Evolutionary conservation across 768 basidiomycete genomes (phyloP).

Genomic region (Saitozyma sp.): DNA sequence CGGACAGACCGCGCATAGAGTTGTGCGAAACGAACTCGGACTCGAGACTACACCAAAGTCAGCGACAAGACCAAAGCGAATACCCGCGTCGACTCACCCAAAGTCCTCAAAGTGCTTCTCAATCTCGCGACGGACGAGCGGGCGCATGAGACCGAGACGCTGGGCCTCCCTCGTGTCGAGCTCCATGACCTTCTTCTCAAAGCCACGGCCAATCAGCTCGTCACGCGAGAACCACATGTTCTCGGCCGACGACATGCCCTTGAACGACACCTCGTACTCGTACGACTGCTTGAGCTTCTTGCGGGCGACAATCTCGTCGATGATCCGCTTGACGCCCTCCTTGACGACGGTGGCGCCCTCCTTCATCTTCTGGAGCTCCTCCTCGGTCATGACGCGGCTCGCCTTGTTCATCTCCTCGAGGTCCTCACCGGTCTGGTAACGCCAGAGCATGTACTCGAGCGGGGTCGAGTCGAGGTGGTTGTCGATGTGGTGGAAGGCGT

Average conservation of each 20-base stretch:
- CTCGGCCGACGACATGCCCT: slow-evolving; percentile 90
- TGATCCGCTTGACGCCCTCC: slow-evolving; percentile 91
- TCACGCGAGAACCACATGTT: slow-evolving; percentile 97
- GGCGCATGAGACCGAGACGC: slow-evolving; percentile 88
- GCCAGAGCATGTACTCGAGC: slow-evolving; percentile 99
- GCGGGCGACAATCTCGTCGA: slow-evolving; percentile 84
- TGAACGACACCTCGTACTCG: slow-evolving; percentile 97
- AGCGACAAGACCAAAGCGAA: slow-evolving; percentile 44
- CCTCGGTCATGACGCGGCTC: slow-evolving; percentile 78
- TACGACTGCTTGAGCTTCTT: slow-evolving; percentile 99
- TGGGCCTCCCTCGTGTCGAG: slow-evolving; percentile 97
- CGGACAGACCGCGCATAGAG: slow-evolving; percentile 97
- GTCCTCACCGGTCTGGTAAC: slow-evolving; percentile 99
- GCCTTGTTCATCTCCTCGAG: slow-evolving; percentile 95
- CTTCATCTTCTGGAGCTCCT: slow-evolving; percentile 93
- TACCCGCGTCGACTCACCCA: slow-evolving; percentile 12
- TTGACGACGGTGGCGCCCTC: slow-evolving; percentile 81
- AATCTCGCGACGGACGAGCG: slow-evolving; percentile 96
- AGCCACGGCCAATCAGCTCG: slow-evolving; percentile 95
- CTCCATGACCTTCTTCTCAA: slow-evolving; percentile 98
- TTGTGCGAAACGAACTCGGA: slow-evolving; percentile 99
- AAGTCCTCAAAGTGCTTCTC: slow-evolving; percentile 99
- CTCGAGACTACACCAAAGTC: slow-evolving; percentile 67
- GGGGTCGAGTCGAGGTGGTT: slow-evolving; percentile 98
- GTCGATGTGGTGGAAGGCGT: slow-evolving; percentile 99